phyloP scores from a whole-genome alignment of 495 filamentous ascomycete species.

The Rhypophila decipiens region DNA sequence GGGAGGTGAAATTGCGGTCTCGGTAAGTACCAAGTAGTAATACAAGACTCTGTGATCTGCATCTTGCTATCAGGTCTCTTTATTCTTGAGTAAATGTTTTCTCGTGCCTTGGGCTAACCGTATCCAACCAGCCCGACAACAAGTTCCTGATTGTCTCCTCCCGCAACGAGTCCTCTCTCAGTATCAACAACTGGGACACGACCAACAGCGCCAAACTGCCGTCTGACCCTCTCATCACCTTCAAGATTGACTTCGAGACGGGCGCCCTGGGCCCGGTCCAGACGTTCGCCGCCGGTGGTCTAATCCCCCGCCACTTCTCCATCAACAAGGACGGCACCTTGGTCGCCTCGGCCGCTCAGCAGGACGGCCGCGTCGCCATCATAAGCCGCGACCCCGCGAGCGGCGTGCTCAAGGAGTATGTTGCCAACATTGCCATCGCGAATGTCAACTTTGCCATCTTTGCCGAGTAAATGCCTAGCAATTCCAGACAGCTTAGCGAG shows the following conservation, averaged over 20 bases:
- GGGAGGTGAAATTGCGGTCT: conserved; percentile 54
- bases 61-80: background rate
- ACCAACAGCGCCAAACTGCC: conserved; percentile 35
- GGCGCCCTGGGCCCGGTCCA: conserved; percentile 47
- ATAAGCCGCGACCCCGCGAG: conserved; percentile 50
- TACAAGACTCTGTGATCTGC: too few relatives aligned
- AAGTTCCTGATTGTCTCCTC: conserved; percentile 59
- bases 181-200: conserved; percentile 36
- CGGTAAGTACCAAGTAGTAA: conserved; percentile 51
- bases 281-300: conserved; percentile 50
- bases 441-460: conserved; percentile 56
- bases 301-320: conserved; percentile 57
- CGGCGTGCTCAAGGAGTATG: conserved; percentile 48
- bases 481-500: too few relatives aligned
- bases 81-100: background rate
- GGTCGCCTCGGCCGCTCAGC: conserved; percentile 58
- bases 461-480: conserved; percentile 45
- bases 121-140: conserved; percentile 41
- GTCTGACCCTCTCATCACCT: conserved; percentile 42
- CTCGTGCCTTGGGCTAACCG: background rate
- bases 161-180: conserved; percentile 49
- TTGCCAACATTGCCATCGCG: conserved; percentile 45
- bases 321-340: conserved; percentile 57
- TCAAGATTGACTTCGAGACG: conserved; percentile 37
- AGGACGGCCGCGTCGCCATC: conserved; percentile 51